Base-by-base conservation (phyloP, 768 basidiomycete genomes). In the Tephrocybe sp. region DNA sequence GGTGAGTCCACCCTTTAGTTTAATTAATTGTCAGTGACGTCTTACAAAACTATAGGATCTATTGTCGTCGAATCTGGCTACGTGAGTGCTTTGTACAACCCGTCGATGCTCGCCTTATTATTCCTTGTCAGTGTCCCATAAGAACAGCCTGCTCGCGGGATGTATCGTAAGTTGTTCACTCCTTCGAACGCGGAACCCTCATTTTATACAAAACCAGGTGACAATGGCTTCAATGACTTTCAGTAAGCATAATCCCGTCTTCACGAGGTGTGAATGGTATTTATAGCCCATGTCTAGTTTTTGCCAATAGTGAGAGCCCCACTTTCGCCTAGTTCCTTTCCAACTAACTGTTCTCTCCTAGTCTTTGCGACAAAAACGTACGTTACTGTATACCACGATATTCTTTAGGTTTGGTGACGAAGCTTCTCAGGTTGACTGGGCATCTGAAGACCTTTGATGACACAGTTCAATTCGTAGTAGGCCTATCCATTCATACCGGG, bases 1-100 rank as follows among this genome's bases (percentile, higher is more conserved):
- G 11, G 40, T 41, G 28, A 27, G 40, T 24, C n/a, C n/a, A 7
- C 25, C 18, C 22, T n/a, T n/a, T n/a, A 12, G 7, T 24, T 22
- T 9, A 7, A 13, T 21, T 25, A 2, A 25, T 22, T 22, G 21
- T 22, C 12, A 24, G 22, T 39, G 12, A 3, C 18, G 9, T 37
- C 36, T 18, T 9, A 15, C n/a, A 26, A 8, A 25, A 11, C 34
- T 13, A 2, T 15, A 41, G 40, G 5, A n/a, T 41, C 15, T 41
- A 41, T 16, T 41, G 40, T 41, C 40, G 25, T 41, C 24, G 40
- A n/a, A 41, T 41, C n/a, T 41, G 25, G 24, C 13, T 41, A 41
- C n/a, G 40, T 13, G 3, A 16, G 40, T 41, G 9, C 18, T 6
- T 27, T 15, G n/a, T n/a, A 28, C n/a, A 7, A 19, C 28, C 5